A percentile compares a stretch with the other conserved stretches of the same genome.
These are phyloP conservation scores for Papiliotrema terrestris DNA, from an alignment of 1,284 basidiomycete genomes.

Conservation along the genomic window DNA sequence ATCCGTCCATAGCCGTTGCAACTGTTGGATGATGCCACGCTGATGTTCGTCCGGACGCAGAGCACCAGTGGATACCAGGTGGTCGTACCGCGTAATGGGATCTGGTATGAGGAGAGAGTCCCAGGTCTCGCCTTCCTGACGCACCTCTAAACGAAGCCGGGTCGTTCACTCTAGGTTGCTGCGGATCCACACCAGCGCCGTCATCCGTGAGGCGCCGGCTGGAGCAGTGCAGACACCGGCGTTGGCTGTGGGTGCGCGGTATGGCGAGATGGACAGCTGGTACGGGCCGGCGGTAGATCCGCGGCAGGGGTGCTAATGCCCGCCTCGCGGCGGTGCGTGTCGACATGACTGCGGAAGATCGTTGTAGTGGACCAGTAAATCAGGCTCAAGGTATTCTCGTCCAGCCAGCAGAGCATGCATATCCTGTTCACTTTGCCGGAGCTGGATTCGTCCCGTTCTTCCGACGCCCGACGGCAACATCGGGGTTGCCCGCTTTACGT, in stretches of 20 bases:
- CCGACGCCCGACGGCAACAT: no score
- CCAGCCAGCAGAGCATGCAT: no score
- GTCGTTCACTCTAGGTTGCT: constrained; percentile 8
- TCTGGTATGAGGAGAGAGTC: constrained; percentile 18
- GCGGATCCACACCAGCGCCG: background rate
- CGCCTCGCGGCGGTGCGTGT: no score
- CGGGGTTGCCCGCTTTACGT: no score
- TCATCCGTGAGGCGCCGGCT: background rate
- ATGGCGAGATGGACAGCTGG: background rate
- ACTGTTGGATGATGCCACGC: constrained; percentile 71
- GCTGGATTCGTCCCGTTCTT: background rate
- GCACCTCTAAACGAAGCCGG: constrained; percentile 26
- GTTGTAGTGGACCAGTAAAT: no score
- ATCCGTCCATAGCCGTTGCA: constrained; percentile 75
- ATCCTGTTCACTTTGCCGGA: background rate
- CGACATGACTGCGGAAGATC: no score
- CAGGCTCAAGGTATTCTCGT: no score
- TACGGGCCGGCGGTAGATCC: no score
- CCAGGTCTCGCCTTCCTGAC: background rate
- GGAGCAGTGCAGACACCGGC: background rate
- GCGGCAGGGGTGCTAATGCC: no score
- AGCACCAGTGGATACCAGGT: constrained; percentile 66
- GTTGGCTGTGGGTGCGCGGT: background rate
- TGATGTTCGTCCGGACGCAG: constrained; percentile 80
- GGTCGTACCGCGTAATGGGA: constrained; percentile 62